Percentiles rank a stretch among this genome's conserved stretches.
Evolutionary conservation across 768 basidiomycete species (phyloP).

Genomic region (Crucibulum laeve): DNA sequence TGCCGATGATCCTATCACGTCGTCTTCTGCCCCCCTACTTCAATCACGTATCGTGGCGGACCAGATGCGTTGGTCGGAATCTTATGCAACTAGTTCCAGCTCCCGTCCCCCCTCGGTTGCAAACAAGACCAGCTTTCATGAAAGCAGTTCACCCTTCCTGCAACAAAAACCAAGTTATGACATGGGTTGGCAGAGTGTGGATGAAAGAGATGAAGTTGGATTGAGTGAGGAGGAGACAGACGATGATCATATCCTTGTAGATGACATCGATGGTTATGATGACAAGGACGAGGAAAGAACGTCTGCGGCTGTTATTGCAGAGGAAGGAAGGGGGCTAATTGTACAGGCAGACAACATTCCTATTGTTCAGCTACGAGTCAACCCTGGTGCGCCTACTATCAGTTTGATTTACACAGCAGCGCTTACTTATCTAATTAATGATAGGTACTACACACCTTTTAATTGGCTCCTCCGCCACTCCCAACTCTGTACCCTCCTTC

Average conservation of each 20-base stretch:
- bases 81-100: constrained; percentile 56
- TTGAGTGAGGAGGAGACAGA: constrained; percentile 57
- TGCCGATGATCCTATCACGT: constrained; percentile 42
- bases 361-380: constrained; percentile 58
- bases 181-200: constrained; percentile 68
- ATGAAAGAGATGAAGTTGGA: constrained; percentile 65
- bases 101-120: constrained; percentile 70
- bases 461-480: constrained; percentile 75
- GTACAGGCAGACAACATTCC: constrained; percentile 65
- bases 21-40: constrained; percentile 37
- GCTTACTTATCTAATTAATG: constrained; percentile 7
- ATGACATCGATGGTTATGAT: constrained; percentile 44
- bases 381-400: constrained; percentile 55
- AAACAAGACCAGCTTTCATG: constrained; percentile 37
- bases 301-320: constrained; percentile 72
- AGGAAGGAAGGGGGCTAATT: constrained; percentile 82
- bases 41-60: constrained; percentile 53
- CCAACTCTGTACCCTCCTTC: constrained; percentile 74
- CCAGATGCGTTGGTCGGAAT: constrained; percentile 70
- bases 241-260: constrained; percentile 34
- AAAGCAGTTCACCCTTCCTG: constrained; percentile 38
- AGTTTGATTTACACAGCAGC: constrained; percentile 5
- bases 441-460: constrained; percentile 92
- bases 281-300: constrained; percentile 69
- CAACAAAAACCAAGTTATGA: constrained; percentile 73